A percentile compares a stretch with the other conserved stretches of the same genome.
Evolutionary conservation across 306 rosid genomes (phyloP).

Genomic region (Vicia villosa): DNA sequence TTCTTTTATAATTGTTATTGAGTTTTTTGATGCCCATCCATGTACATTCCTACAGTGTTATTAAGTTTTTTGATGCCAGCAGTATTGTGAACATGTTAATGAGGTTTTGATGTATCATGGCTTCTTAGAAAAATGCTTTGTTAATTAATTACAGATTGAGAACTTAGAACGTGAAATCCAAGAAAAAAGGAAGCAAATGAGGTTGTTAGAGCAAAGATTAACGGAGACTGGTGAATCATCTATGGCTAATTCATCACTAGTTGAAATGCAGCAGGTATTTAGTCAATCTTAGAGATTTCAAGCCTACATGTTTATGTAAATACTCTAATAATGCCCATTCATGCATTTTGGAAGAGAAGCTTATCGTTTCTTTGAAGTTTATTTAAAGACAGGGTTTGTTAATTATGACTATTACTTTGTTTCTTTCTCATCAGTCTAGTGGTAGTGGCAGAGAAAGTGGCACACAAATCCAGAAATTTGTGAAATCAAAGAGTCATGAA

Average conservation of each 20-base stretch:
- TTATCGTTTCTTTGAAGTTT: too few relatives aligned
- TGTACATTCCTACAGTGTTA: not conserved
- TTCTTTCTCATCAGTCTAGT: too few relatives aligned
- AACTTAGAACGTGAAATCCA: slow-evolving; percentile 89
- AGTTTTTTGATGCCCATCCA: not conserved
- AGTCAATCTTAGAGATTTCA: slow-evolving; percentile 24
- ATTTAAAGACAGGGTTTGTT: too few relatives aligned
- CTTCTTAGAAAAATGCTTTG: slow-evolving; percentile 32
- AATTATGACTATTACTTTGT: too few relatives aligned
- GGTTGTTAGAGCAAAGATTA: slow-evolving; percentile 77
- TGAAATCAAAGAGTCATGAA: too few relatives aligned
- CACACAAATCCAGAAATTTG: too few relatives aligned
- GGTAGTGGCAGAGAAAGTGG: too few relatives aligned
- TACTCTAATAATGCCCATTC: slow-evolving; percentile 28
- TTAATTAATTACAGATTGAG: slow-evolving; percentile 59
- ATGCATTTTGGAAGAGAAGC: too few relatives aligned
- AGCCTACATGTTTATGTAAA: slow-evolving; percentile 25
- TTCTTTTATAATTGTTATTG: slow-evolving; percentile 23
- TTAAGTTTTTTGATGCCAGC: not conserved
- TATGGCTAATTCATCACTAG: slow-evolving; percentile 70
- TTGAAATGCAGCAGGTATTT: slow-evolving; percentile 97
- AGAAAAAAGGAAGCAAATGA: slow-evolving; percentile 91
- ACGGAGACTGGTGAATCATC: slow-evolving; percentile 83
- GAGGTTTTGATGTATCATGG: not conserved
- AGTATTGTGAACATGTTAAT: slow-evolving; percentile 3